Evolutionary conservation across 768 basidiomycete genomes (phyloP).

Genomic region (Amanita rubescens): DNA sequence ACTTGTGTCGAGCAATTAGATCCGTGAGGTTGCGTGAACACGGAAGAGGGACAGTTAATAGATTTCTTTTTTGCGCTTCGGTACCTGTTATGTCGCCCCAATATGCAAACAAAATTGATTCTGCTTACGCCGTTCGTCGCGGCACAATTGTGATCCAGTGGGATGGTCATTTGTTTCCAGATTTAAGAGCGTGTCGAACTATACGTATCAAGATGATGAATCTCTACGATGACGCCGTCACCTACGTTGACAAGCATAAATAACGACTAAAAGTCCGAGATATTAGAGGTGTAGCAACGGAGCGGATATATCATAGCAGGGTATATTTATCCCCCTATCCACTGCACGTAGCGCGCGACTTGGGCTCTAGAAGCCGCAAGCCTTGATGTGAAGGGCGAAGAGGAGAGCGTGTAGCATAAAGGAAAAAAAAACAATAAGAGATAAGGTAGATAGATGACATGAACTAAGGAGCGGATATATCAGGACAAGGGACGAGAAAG

Average conservation of each 20-base stretch:
- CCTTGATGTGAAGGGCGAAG: not conserved
- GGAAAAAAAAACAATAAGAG: not conserved
- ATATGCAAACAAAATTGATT: too few species aligned
- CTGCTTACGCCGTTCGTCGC: too few species aligned
- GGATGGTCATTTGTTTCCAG: not conserved
- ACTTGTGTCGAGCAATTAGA: slow-evolving; percentile 12
- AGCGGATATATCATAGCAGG: slow-evolving; percentile 2
- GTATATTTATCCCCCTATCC: slow-evolving; percentile 3
- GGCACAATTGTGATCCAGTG: too few species aligned
- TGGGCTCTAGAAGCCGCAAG: not conserved
- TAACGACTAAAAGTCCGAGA: not conserved
- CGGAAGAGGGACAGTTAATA: too few species aligned
- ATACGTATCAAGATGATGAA: not conserved
- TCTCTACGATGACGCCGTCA: not conserved
- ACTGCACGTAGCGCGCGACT: too few species aligned
- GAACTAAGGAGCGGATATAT: not conserved
- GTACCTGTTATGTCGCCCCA: too few species aligned
- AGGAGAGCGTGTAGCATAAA: too few species aligned
- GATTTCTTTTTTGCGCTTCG: too few species aligned
- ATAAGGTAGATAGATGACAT: not conserved
- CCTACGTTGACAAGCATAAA: not conserved
- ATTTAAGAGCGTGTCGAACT: not conserved
- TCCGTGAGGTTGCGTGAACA: too few species aligned
- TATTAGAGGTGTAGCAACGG: not conserved
- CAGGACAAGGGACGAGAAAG: not conserved